These are phyloP conservation scores for Leccinum olivaceopallidum DNA, from an alignment of 768 basidiomycete genomes.

Conservation along the genomic window DNA sequence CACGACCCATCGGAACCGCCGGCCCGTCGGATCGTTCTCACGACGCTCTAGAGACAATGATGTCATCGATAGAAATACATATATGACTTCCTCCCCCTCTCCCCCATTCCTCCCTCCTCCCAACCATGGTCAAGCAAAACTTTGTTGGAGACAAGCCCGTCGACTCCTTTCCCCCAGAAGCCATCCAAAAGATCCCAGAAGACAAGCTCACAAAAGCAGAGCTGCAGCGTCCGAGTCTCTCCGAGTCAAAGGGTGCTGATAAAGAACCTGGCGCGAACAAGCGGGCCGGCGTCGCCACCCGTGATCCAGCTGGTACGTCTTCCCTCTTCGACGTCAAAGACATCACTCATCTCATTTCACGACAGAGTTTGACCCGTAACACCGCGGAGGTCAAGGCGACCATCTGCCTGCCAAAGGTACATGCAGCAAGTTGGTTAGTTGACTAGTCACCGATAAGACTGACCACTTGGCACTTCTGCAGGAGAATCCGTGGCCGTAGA, in stretches of 20 bases:
- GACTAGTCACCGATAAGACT: too few relatives aligned
- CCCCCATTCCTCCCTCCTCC: not conserved
- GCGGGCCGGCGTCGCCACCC: slow-evolving; percentile 29
- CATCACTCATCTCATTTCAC: not conserved
- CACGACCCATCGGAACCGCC: too few relatives aligned
- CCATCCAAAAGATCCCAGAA: slow-evolving; percentile 23
- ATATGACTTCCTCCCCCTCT: too few relatives aligned
- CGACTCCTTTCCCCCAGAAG: slow-evolving; percentile 21
- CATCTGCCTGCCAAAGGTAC: too few relatives aligned
- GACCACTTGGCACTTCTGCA: too few relatives aligned
- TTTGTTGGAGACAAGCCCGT: slow-evolving; percentile 33
- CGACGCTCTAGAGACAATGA: slow-evolving; percentile 1
- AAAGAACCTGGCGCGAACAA: slow-evolving; percentile 14
- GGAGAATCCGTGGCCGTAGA: too few relatives aligned
- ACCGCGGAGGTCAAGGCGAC: not conserved
- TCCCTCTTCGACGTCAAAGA: too few relatives aligned
- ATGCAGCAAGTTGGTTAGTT: too few relatives aligned
- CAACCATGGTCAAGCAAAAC: slow-evolving; percentile 20
- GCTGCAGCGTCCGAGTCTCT: too few relatives aligned
- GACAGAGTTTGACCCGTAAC: slow-evolving; percentile 19
- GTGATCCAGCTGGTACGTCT: slow-evolving; percentile 19
- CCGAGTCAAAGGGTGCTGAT: too few relatives aligned
- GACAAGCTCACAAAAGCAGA: not conserved
- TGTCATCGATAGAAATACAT: slow-evolving; percentile 4
- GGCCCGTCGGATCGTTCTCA: too few relatives aligned